Evolutionary conservation across 441 rosid genomes (phyloP), one percentile per base, ranked within the genome.

Genomic region (Macaranga tanarius): DNA sequence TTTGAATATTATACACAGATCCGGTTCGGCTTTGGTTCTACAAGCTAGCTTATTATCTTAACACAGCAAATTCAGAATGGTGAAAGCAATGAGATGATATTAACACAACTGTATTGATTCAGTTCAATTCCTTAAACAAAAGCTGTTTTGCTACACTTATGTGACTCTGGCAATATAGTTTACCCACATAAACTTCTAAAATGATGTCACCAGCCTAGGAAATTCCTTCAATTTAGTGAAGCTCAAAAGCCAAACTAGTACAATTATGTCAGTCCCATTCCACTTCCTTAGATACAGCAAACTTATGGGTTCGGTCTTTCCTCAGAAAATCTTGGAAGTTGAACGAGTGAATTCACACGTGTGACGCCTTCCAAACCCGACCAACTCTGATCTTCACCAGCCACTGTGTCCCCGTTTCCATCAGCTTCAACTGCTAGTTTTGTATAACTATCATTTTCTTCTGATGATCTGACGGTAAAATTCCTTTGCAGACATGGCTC

Each of bases 261-360:
- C 75, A 68, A 50, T 55, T 40, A 68, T 50, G 40, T 47, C 75
- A 71, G 64, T 20, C 70, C 20, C 75, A 38, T 75, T 65, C 22
- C 62, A 52, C 51, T 57, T 38, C 62, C 10, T 48, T 11, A 61
- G 11, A 62, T 59, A 58, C 66, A 38, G 52, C 60, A 67, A n/a
- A 78, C 40, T 76, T 82, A 84, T 28, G 87, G 72, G 76, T 77
- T 82, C 20, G 82, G 87, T 74, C 83, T 85, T 76, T 92, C 97
- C 79, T 76, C 90, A 0, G 97, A 88, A 82, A 95, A 95, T 86
- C 99, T 88, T 10, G 99, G 99, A 72, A 95, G 98, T 76, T 93
- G 99, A 70, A 95, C 97, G 2, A 95, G 96, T 10, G 99, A 95
- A 86, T 92, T 95, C 59, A 95, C 98, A 55, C 99, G 86, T 0